These are phyloP conservation scores for Phytopythium boreale DNA, from an alignment of 352 stramenopile species.

Conservation along the genomic window DNA sequence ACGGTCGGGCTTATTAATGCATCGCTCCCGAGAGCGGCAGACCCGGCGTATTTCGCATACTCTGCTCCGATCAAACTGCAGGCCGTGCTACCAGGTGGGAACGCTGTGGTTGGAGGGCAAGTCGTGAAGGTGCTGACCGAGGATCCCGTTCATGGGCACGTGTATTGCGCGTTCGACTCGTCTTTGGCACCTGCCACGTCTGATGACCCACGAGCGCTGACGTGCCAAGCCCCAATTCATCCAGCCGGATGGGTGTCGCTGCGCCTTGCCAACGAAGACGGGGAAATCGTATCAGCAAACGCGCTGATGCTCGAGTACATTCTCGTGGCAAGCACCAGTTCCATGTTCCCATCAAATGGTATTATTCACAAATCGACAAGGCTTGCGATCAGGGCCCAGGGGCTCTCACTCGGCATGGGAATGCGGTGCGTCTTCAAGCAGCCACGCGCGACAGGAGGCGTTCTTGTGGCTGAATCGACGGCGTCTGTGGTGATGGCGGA, in stretches of 20 bases:
- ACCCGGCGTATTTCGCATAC: conserved; percentile 12
- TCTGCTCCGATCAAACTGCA: conserved; percentile 9
- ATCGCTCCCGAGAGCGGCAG: neutral
- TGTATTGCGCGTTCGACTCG: conserved; percentile 38
- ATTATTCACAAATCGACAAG: conserved; percentile 29
- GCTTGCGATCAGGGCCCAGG: conserved; percentile 19
- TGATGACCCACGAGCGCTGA: conserved; percentile 11
- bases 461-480: neutral
- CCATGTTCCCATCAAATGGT: conserved; percentile 22
- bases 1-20: neutral
- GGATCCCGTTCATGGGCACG: conserved; percentile 10
- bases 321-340: conserved; percentile 3
- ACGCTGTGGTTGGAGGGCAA: conserved; percentile 14
- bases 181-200: conserved; percentile 17
- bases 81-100: conserved; percentile 11
- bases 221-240: conserved; percentile 31
- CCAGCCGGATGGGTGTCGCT: conserved; percentile 15
- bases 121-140: conserved; percentile 17
- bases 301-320: conserved; percentile 34
- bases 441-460: neutral
- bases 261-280: conserved; percentile 18
- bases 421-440: conserved; percentile 27
- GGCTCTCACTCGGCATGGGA: conserved; percentile 10
- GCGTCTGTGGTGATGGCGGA: conserved; percentile 3
- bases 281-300: conserved; percentile 32